Conservation (phyloP, 768 basidiomycete species). For the Inosperma sp. region DNA sequence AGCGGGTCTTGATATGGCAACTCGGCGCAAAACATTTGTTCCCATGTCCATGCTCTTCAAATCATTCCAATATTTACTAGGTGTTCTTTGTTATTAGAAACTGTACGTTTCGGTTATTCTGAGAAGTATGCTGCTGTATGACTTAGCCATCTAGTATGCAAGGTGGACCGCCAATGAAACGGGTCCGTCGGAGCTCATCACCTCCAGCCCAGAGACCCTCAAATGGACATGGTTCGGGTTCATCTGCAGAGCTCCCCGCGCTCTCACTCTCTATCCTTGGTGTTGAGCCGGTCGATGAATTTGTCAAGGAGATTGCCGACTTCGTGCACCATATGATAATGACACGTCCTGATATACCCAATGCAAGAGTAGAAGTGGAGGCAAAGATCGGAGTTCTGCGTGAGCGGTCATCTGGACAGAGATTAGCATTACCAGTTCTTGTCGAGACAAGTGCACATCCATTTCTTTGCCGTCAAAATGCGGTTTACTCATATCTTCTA, state of each 20-base stretch:
- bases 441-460: constrained; percentile 84
- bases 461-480: constrained; percentile 1
- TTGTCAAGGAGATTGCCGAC: constrained; percentile 87
- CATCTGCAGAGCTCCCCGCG: constrained; percentile 19
- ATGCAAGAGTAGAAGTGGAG: constrained; percentile 76
- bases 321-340: constrained; percentile 73
- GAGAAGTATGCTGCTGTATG: no score
- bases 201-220: constrained; percentile 22
- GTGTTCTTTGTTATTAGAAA: no score
- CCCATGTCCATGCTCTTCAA: no score
- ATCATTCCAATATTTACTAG: no score
- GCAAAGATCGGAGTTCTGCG: constrained; percentile 81
- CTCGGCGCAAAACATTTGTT: no score
- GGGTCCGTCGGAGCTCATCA: constrained; percentile 2
- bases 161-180: constrained; percentile 2
- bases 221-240: constrained; percentile 11
- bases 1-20: no score
- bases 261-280: constrained; percentile 79
- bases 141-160: constrained; percentile 2
- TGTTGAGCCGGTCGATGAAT: constrained; percentile 89
- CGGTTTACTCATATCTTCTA: constrained; percentile 26
- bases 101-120: no score
- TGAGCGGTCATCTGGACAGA: constrained; percentile 50
- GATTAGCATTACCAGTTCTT: constrained; percentile 66
- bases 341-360: constrained; percentile 42